Conservation (phyloP, 169 alveolate species). For the Perkinsus olseni region DNA sequence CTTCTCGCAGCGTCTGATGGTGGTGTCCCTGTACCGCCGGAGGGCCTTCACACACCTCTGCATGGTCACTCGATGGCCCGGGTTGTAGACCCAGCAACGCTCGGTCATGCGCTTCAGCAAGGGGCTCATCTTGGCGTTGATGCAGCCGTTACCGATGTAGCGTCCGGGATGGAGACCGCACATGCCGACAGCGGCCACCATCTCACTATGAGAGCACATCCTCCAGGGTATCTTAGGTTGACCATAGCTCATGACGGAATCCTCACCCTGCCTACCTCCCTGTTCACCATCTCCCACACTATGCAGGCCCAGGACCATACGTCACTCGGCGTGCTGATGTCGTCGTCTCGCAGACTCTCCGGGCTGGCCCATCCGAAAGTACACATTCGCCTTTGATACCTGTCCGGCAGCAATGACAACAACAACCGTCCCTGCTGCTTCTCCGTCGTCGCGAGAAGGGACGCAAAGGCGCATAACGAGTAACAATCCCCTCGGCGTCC, state of each 20-base stretch:
- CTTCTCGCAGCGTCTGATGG: not conserved
- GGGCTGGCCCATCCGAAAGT: not conserved
- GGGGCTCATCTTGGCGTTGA: not conserved
- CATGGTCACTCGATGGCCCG: not conserved
- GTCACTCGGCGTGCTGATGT: not conserved
- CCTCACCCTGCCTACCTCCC: not conserved
- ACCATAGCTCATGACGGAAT: not conserved
- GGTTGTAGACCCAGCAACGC: not conserved
- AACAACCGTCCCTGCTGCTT: too few species aligned
- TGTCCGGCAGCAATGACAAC: too few species aligned
- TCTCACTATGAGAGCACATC: not conserved
- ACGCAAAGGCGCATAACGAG: too few species aligned
- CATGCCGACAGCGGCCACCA: not conserved
- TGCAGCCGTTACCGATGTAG: not conserved
- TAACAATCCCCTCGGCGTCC: not conserved
- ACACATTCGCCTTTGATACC: not conserved
- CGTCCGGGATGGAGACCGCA: not conserved
- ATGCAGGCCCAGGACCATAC: not conserved
- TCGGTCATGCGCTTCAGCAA: not conserved
- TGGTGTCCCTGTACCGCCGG: not conserved
- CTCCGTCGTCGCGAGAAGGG: too few species aligned
- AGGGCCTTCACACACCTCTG: not conserved
- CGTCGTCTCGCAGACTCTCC: not conserved
- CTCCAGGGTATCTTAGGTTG: not conserved
- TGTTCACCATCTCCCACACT: not conserved